Evolutionary conservation across 495 filamentous ascomycete species (phyloP), one percentile per base, ranked within the genome.

Genomic region (Mycothermus thermophilus): DNA sequence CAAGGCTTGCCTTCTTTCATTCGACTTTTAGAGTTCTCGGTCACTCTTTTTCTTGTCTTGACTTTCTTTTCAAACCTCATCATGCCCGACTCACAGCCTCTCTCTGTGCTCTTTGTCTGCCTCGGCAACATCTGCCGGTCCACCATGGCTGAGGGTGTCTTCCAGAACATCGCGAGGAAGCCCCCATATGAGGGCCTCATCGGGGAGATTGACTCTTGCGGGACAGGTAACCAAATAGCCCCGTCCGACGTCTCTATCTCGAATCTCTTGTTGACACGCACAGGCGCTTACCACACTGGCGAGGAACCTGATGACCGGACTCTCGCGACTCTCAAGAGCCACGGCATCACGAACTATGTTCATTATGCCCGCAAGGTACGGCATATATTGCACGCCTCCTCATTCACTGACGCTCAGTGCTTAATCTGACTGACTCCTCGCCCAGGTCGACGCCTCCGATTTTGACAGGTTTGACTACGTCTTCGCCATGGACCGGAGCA

Each of bases 41-140:
- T n/a, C n/a, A n/a, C n/a, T n/a, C n/a, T n/a, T n/a, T n/a, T n/a
- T n/a, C n/a, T n/a, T n/a, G n/a, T n/a, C n/a, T n/a, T n/a, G n/a
- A n/a, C n/a, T n/a, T 15, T 19, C 25, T 36, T 20, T 14, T 7
- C 4, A 15, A 12, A 38, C 30, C 0, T 17, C 34, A 31, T 16
- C 9, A 50, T 56, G 38, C 11, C 54, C 11, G 52, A 55, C 10
- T 57, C 50, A 38, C 64, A n/a, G n/a, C n/a, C n/a, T n/a, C n/a
- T 85, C 38, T 90, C 76, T 7, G 79, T 97, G 19, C 72, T 97
- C 28, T 97, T 97, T 57, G 87, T 94, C 45, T 97, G 90, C 56
- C 67, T 97, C 10, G 90, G 90, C 46, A 97, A 97, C 58, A 95
- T 95, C 51, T 97, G 90, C 67, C 67, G 67, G 18, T 94, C 86